Conservation (phyloP, 345 rosid genomes). For the Brassica rapa region DNA sequence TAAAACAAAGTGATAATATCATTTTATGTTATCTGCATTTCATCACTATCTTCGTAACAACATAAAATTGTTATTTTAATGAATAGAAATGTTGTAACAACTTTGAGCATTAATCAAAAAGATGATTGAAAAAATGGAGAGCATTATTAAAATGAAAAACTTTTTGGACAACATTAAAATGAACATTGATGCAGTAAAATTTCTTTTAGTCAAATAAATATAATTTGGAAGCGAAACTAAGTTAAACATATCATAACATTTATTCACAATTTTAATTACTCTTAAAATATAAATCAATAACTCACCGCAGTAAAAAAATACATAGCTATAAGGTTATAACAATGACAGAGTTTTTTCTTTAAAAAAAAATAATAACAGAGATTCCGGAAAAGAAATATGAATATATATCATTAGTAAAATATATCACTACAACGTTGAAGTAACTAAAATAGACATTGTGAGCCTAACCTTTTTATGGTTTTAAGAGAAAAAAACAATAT, state of each 20-base stretch:
- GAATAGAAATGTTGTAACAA: conserved; percentile 19
- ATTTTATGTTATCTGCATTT: conserved; percentile 10
- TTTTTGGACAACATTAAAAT: background rate
- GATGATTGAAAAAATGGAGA: background rate
- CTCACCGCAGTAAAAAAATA: background rate
- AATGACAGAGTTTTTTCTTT: background rate
- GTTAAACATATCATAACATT: background rate
- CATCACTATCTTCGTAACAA: background rate
- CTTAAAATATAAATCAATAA: background rate
- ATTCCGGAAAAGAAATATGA: background rate
- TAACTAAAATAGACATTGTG: background rate
- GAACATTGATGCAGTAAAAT: background rate
- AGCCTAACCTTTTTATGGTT: background rate
- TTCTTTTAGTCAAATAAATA: background rate
- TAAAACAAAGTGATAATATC: conserved; percentile 44
- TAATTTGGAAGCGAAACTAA: background rate
- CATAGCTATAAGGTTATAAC: background rate
- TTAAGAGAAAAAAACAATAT: background rate
- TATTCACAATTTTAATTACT: background rate
- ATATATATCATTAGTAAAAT: too few relatives aligned
- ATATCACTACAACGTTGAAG: background rate
- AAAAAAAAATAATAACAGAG: background rate
- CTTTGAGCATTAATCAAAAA: background rate
- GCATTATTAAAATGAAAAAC: background rate
- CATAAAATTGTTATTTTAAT: background rate